Conservation (phyloP, 345 rosid genomes). For the Toxicodendron radicans region DNA sequence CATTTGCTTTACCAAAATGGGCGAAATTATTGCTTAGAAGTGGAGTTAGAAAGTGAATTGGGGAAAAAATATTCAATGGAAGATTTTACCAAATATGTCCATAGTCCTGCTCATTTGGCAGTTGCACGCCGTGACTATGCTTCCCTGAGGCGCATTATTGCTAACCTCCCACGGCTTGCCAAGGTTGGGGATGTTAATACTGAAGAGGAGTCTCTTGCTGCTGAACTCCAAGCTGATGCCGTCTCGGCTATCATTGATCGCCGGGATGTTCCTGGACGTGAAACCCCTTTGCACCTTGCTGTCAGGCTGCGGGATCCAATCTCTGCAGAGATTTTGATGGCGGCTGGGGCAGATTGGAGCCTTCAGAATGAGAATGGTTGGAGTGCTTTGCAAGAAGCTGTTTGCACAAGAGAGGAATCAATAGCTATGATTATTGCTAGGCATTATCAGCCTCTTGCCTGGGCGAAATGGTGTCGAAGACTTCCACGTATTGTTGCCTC, state of each 20-base stretch:
- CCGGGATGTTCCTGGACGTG: conserved; percentile 92
- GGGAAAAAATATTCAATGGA: conserved; percentile 47
- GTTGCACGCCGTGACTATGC: conserved; percentile 76
- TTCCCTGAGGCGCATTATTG: conserved; percentile 57
- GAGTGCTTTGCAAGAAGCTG: conserved; percentile 99
- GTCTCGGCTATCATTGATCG: conserved; percentile 70
- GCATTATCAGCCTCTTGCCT: conserved; percentile 96
- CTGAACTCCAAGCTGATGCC: conserved; percentile 78
- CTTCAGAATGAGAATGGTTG: conserved; percentile 98
- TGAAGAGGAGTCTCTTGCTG: conserved; percentile 74
- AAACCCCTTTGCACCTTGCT: conserved; percentile 97
- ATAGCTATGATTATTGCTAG: conserved; percentile 89
- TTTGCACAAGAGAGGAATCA: conserved; percentile 92
- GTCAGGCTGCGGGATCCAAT: conserved; percentile 77
- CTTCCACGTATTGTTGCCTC: conserved; percentile 91
- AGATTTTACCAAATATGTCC: conserved; percentile 66
- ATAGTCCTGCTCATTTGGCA: conserved; percentile 90
- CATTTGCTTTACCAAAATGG: conserved; percentile 24
- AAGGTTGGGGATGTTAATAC: conserved; percentile 83
- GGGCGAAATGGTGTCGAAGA: conserved; percentile 99
- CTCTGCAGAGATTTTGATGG: conserved; percentile 87
- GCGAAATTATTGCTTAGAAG: conserved; percentile 26
- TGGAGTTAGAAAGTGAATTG: conserved; percentile 3
- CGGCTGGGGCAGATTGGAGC: conserved; percentile 98
- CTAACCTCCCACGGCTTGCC: conserved; percentile 64